A percentile compares a stretch with the other conserved stretches of the same genome.
These are phyloP conservation scores for Arthrinium puccinioides DNA, from an alignment of 2,329 filamentous ascomycete species.

Conservation along the genomic window DNA sequence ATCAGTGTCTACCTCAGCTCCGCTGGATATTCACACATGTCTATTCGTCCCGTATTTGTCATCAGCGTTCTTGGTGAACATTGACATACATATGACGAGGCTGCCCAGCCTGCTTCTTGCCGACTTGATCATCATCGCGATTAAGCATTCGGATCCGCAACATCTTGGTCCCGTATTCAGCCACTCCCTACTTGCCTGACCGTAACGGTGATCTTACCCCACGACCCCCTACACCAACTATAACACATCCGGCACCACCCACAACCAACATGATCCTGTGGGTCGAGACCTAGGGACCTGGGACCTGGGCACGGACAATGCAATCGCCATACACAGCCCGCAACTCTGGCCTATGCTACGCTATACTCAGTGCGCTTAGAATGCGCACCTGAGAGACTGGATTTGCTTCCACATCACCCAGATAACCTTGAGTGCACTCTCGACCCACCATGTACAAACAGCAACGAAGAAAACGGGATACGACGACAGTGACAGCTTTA, in stretches of 20 bases:
- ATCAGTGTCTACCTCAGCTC: conserved; percentile 15
- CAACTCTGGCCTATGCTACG: too few relatives aligned
- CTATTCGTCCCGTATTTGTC: not conserved
- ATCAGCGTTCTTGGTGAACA: not conserved
- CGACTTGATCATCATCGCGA: not conserved
- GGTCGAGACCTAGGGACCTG: too few relatives aligned
- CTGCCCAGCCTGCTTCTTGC: not conserved
- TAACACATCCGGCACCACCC: not conserved
- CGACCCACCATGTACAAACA: not conserved
- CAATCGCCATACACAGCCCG: too few relatives aligned
- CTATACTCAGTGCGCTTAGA: too few relatives aligned
- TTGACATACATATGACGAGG: not conserved
- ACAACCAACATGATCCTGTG: not conserved
- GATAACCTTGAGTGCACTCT: too few relatives aligned
- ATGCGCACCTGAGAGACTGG: too few relatives aligned
- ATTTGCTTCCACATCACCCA: too few relatives aligned
- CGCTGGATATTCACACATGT: conserved; percentile 18
- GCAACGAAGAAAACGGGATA: not conserved
- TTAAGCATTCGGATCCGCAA: not conserved
- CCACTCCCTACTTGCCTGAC: not conserved
- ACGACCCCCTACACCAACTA: too few relatives aligned
- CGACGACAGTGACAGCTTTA: not conserved
- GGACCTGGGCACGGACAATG: too few relatives aligned
- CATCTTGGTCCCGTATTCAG: not conserved
- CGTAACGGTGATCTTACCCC: too few relatives aligned